Base-by-base conservation (phyloP, 78 protist species). In the Anaeramoeba flamelloides region DNA sequence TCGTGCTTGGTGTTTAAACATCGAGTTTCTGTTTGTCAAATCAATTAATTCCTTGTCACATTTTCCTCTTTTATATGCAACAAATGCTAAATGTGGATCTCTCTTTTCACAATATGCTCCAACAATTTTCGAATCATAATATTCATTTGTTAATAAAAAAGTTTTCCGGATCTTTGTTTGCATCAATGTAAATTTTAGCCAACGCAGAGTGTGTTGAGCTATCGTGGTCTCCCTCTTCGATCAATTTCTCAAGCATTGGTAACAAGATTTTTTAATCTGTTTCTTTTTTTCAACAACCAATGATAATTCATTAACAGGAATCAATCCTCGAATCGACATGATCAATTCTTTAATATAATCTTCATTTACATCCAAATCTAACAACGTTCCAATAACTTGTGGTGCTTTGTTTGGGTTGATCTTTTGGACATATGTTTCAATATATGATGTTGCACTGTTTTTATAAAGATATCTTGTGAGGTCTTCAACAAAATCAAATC, bases 201-300 rank as follows among this genome's bases (percentile, higher is more conserved):
- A 98, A 87, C 1, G 98, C 99, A 64, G 96, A 94, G 94, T 96
- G 96, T n/a, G n/a, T n/a, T n/a, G n/a, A n/a, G n/a, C n/a, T n/a
- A n/a, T n/a, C n/a, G n/a, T n/a, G n/a, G 81, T 41, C 80, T 64
- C 90, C 93, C 78, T 86, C 2, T 2, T 38, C 85, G 32, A 85
- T 85, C 64, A 94, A 91, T 39, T 80, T 81, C 88, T 98, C 99
- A 75, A 98, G 94, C 97, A 94, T 95, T 31, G 94, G 93, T 65
- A 79, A 92, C 37, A 98, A 83, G 26, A 97, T 81, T 87, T n/a
- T 87, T 87, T 53, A 97, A 88, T 78, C 99, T 90, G 87, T 94
- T 93, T 78, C n/a, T 98, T 89, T 89, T 92, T 88, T 90, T 96
- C 98, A 34, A 86, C 92, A 80, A 88, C 95, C 65, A 85, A 94